Evolutionary conservation across 2,329 filamentous ascomycete species (phyloP).

Genomic region (Clonostachys rosea): DNA sequence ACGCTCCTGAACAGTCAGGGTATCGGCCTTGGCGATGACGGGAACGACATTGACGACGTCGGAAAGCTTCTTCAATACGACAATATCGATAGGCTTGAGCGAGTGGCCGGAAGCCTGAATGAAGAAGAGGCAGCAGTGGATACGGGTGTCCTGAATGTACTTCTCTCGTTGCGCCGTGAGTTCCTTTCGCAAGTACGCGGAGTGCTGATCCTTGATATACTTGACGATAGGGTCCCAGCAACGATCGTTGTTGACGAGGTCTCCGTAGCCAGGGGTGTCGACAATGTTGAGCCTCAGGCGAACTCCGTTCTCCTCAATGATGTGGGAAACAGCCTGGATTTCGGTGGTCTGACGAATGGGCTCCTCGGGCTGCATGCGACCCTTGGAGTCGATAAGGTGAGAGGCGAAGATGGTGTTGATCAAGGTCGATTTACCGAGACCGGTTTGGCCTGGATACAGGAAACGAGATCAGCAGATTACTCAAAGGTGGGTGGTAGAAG

Average conservation of each 20-base stretch:
- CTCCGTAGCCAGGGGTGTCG: conserved; percentile 96
- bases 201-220: conserved; percentile 99
- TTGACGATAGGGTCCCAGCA: conserved; percentile 99
- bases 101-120: conserved; percentile 98
- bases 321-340: conserved; percentile 96
- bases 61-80: conserved; percentile 98
- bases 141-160: conserved; percentile 98
- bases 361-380: conserved; percentile 87
- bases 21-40: conserved; percentile 97
- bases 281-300: conserved; percentile 97
- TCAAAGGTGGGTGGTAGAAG: no score
- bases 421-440: conserved; percentile 95
- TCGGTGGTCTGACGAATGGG: conserved; percentile 92
- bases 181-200: conserved; percentile 97
- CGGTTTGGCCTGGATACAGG: conserved; percentile 75
- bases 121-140: conserved; percentile 99
- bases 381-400: conserved; percentile 98
- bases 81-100: conserved; percentile 98
- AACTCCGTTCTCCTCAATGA: conserved; percentile 99
- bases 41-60: conserved; percentile 99
- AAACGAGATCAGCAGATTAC: conserved; percentile 6
- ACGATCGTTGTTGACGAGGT: conserved; percentile 99
- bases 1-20: conserved; percentile 91
- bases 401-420: conserved; percentile 99
- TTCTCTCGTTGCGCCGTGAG: conserved; percentile 98